These are phyloP conservation scores for Coccomyxa sp. DNA, from an alignment of 139 green algal genomes.

Conservation along the genomic window DNA sequence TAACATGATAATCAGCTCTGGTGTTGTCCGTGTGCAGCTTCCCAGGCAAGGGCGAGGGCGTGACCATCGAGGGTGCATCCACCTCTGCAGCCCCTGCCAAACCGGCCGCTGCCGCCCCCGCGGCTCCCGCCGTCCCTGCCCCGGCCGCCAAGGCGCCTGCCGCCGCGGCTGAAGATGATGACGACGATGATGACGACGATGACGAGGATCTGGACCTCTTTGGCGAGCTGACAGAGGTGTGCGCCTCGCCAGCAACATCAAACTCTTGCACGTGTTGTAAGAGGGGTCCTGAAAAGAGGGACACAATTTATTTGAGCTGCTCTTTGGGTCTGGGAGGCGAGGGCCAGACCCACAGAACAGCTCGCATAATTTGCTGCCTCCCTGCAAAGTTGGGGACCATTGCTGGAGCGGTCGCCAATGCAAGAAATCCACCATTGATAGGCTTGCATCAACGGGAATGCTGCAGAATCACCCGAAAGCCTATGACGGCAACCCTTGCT, in stretches of 20 bases:
- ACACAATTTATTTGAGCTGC: neutral
- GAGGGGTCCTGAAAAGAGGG: neutral
- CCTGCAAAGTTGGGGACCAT: no score
- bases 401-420: no score
- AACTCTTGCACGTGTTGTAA: no score
- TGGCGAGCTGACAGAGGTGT: conserved; percentile 47
- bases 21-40: conserved; percentile 35
- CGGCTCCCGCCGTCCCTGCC: neutral
- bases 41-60: conserved; percentile 28
- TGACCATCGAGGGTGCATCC: conserved; percentile 24
- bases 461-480: no score
- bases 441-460: no score
- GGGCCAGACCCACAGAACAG: no score
- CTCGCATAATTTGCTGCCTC: no score
- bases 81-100: neutral
- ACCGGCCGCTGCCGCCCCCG: neutral
- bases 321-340: no score
- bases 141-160: conserved; percentile 19
- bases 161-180: conserved; percentile 17
- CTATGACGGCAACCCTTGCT: no score
- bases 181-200: conserved; percentile 29
- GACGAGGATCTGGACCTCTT: conserved; percentile 66
- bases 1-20: no score
- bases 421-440: no score
- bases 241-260: neutral